Base-by-base conservation (phyloP, 108 stramenopile species). In the Fragilaria radians region DNA sequence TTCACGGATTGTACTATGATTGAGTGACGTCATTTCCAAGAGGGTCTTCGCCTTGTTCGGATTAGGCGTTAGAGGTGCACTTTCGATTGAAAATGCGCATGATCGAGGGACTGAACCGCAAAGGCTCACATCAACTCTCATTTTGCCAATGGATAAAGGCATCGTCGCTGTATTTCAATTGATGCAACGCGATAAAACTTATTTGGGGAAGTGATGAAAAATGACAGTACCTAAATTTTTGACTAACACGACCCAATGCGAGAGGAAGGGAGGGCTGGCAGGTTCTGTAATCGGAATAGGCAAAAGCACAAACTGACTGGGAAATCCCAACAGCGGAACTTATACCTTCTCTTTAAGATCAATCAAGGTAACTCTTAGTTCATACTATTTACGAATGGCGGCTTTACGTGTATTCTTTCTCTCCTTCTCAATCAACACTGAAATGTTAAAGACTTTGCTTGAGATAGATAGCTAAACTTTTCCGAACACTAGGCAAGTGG, bases 21-120 rank as follows among this genome's bases (percentile, higher is more conserved):
- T 32, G 19, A 32, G 19, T 57, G 55, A 57, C 55, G 55, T 57
- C 31, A 36, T 21, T 4, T 52, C 52, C 25, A 26, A 26, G 24
- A 52, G 14, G 14, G 36, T 14, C 14, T 42, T 7, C 36, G 7
- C 36, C 36, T 42, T 42, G 14, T 7, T 11, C 36, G 36, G 11
- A 42, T 42, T 42, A 11, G 36, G 36, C 36, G 14, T 7, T 42
- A 7, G 36, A 42, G 36, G 36, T 42, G 36, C 36, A 14, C 36
- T 42, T 42, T 42, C 36, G 14, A 42, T 11, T 14, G 7, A 14
- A 7, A 14, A 42, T 14, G 36, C 11, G 11, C 36, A 42, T 42
- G 55, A 57, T 18, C 55, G 55, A 32, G 55, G 33, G 4, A 57
- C 32, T 18, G 33, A 32, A 19, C 55, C 55, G 28, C 55, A 57